These are phyloP conservation scores for Spatholobus suberectus DNA, from an alignment of 306 rosid species.

Conservation along the genomic window DNA sequence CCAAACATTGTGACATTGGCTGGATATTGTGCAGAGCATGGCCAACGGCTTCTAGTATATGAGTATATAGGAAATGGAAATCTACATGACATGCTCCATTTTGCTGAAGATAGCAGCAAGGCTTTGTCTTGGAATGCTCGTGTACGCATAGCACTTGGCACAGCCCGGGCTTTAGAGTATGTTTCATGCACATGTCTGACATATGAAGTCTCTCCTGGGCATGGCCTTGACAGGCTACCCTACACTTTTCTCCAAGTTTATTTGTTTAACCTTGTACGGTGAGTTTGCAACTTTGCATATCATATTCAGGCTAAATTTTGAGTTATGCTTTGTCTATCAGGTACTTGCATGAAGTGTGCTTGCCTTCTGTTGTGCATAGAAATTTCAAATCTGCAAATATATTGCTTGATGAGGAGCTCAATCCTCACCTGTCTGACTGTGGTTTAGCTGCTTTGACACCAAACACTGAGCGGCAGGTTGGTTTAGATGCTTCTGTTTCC, in stretches of 20 bases:
- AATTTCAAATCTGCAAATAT: conserved; percentile 97
- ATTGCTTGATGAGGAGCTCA: conserved; percentile 91
- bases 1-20: conserved; percentile 87
- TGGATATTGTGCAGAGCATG: conserved; percentile 93
- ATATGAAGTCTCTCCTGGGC: conserved; percentile 8
- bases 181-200: conserved; percentile 43
- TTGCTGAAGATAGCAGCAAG: conserved; percentile 77
- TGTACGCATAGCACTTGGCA: conserved; percentile 96
- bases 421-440: conserved; percentile 91
- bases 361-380: conserved; percentile 96
- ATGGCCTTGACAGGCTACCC: background rate
- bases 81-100: conserved; percentile 92
- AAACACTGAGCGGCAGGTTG: conserved; percentile 86
- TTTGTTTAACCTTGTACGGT: conserved; percentile 27
- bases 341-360: conserved; percentile 98
- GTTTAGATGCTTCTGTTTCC: conserved; percentile 17
- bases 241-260: background rate
- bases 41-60: conserved; percentile 92
- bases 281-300: background rate
- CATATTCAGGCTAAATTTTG: conserved; percentile 15
- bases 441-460: conserved; percentile 90
- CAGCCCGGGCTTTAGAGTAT: conserved; percentile 98
- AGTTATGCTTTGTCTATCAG: conserved; percentile 54
- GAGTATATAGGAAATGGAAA: conserved; percentile 84
- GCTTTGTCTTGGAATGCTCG: conserved; percentile 94